These are phyloP conservation scores for Arthrobotrys conoides DNA, from an alignment of 2,329 filamentous ascomycete genomes.

Conservation along the genomic window DNA sequence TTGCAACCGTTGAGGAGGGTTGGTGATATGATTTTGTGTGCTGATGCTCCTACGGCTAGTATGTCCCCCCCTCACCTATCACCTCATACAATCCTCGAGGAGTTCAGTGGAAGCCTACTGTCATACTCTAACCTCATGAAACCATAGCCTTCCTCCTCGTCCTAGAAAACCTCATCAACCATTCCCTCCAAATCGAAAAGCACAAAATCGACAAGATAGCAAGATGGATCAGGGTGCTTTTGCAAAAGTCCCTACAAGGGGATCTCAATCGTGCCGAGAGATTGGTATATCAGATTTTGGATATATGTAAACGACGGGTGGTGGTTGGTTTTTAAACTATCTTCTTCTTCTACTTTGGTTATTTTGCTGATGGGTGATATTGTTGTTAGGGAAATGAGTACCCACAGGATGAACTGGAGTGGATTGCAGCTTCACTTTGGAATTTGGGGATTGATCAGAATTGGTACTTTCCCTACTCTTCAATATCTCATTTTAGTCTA, in stretches of 20 bases:
- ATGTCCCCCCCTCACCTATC: constrained; percentile 25
- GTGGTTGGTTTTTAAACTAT: constrained; percentile 14
- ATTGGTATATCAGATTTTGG: constrained; percentile 47
- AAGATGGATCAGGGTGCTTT: constrained; percentile 62
- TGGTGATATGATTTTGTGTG: constrained; percentile 58
- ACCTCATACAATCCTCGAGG: background rate
- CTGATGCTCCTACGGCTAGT: constrained; percentile 55
- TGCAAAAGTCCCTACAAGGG: constrained; percentile 54
- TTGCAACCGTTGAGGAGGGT: constrained; percentile 49
- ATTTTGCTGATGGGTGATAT: constrained; percentile 26
- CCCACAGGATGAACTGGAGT: constrained; percentile 79
- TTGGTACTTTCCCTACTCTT: constrained; percentile 53
- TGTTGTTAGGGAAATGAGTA: constrained; percentile 68
- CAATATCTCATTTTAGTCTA: no score
- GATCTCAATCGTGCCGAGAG: constrained; percentile 39
- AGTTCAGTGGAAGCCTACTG: background rate
- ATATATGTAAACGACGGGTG: constrained; percentile 46
- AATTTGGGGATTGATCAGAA: constrained; percentile 64
- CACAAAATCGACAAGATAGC: constrained; percentile 68
- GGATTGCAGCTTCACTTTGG: constrained; percentile 73
- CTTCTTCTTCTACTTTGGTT: background rate
- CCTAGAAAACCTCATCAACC: constrained; percentile 47
- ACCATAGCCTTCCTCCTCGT: constrained; percentile 39
- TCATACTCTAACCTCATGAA: constrained; percentile 60
- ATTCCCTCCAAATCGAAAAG: constrained; percentile 66